phyloP scores from a whole-genome alignment of 768 basidiomycete genomes.

The Rhodotorula paludigena region DNA sequence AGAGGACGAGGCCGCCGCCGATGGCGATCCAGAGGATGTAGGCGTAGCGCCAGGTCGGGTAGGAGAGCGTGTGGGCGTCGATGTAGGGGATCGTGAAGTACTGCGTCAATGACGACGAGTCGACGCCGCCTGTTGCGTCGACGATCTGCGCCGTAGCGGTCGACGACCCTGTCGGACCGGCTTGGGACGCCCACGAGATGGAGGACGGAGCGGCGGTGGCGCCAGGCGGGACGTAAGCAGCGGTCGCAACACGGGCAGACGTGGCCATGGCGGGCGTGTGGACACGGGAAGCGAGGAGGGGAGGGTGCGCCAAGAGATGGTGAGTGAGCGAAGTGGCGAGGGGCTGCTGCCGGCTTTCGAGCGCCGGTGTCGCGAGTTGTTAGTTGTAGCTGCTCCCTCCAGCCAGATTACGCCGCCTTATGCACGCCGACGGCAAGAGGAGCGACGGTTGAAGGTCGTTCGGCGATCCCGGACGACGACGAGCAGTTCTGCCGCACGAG shows the following conservation, averaged over 20 bases:
- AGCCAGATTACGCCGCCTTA: too few species aligned
- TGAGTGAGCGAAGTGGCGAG: too few species aligned
- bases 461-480: too few species aligned
- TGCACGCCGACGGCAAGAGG: too few species aligned
- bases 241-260: not conserved
- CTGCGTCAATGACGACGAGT: constrained; percentile 11
- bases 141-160: constrained; percentile 10
- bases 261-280: not conserved
- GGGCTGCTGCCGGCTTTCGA: too few species aligned
- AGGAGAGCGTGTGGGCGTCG: constrained; percentile 56
- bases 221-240: not conserved
- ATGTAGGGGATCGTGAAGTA: constrained; percentile 51
- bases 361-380: too few species aligned
- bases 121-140: constrained; percentile 27
- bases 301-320: too few species aligned
- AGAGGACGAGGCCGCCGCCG: constrained; percentile 50
- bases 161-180: not conserved
- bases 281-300: too few species aligned
- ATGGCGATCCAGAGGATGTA: constrained; percentile 61
- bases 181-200: not conserved
- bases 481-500: too few species aligned
- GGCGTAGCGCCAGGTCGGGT: constrained; percentile 56
- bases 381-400: too few species aligned
- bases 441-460: too few species aligned
- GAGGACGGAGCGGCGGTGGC: not conserved